Evolutionary conservation across 176 grass and related monocot species (phyloP).

Genomic region (bread wheat (Triticum aestivum)): DNA sequence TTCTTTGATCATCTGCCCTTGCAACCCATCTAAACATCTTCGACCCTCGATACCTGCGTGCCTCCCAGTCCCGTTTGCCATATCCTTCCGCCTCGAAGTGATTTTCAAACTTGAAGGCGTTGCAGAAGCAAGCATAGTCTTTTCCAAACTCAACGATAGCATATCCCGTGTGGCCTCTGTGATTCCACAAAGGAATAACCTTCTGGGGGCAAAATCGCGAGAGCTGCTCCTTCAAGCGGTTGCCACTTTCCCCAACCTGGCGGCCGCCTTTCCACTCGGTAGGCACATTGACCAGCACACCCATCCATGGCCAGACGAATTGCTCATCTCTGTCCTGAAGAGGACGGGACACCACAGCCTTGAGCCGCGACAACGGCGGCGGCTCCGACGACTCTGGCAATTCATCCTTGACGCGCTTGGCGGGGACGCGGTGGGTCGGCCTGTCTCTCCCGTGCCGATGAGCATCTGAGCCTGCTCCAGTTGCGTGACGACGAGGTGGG

Average conservation of each 20-base stretch:
- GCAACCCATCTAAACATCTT: constrained; percentile 53
- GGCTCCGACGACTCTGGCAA: neutral
- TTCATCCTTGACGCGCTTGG: constrained; percentile 14
- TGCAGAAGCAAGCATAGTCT: constrained; percentile 43
- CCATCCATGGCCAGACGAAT: constrained; percentile 36
- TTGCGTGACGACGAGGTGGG: neutral
- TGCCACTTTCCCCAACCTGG: constrained; percentile 31
- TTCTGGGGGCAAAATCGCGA: constrained; percentile 10
- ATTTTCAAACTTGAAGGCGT: constrained; percentile 39
- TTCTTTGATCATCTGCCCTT: constrained; percentile 42
- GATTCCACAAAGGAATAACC: constrained; percentile 48
- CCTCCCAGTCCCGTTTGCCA: constrained; percentile 33
- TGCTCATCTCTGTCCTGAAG: neutral
- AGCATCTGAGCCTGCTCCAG: neutral
- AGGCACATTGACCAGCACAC: constrained; percentile 44
- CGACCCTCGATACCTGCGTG: constrained; percentile 12
- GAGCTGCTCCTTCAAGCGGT: constrained; percentile 20
- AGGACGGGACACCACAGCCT: neutral
- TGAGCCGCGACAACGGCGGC: neutral
- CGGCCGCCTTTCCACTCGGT: constrained; percentile 44
- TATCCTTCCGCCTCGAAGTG: constrained; percentile 39
- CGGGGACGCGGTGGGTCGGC: neutral
- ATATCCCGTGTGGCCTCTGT: constrained; percentile 47
- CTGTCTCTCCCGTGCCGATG: neutral
- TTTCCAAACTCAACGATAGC: constrained; percentile 49